These are phyloP conservation scores for Penicillium tannophilum DNA, from an alignment of 495 filamentous ascomycete species.

Conservation along the genomic window DNA sequence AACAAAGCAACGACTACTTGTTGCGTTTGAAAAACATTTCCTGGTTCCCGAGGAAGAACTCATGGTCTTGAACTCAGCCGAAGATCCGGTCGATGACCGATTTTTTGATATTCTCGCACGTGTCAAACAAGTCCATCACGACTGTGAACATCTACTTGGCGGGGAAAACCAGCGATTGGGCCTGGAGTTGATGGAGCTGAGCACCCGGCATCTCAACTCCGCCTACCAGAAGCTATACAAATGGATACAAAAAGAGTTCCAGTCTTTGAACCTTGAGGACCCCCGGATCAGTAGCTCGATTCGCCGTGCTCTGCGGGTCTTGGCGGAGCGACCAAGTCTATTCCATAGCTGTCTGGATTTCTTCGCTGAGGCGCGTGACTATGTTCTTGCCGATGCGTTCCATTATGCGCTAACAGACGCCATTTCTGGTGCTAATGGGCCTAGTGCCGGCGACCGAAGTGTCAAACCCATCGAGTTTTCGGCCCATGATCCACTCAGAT, in stretches of 20 bases:
- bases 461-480: slow-evolving; percentile 93
- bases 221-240: slow-evolving; percentile 94
- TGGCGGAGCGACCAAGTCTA: slow-evolving; percentile 85
- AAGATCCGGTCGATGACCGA: slow-evolving; percentile 78
- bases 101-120: slow-evolving; percentile 83
- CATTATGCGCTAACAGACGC: slow-evolving; percentile 85
- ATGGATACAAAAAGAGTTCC: slow-evolving; percentile 95
- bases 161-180: slow-evolving; percentile 87
- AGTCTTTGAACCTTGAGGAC: slow-evolving; percentile 88
- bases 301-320: slow-evolving; percentile 77
- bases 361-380: slow-evolving; percentile 88
- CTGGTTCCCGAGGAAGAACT: slow-evolving; percentile 79
- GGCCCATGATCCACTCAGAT: slow-evolving; percentile 88
- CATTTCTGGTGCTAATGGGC: slow-evolving; percentile 35
- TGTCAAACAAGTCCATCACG: slow-evolving; percentile 83
- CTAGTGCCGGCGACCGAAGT: slow-evolving; percentile 38
- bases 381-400: slow-evolving; percentile 86
- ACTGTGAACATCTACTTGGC: slow-evolving; percentile 86
- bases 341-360: slow-evolving; percentile 95
- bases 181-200: slow-evolving; percentile 88
- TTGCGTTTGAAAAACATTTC: slow-evolving; percentile 83
- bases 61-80: slow-evolving; percentile 67
- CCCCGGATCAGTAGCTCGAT: slow-evolving; percentile 89
- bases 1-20: slow-evolving; percentile 82
- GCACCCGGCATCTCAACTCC: slow-evolving; percentile 78